Conservation (phyloP, 306 rosid genomes). For the Prunus armeniaca region DNA sequence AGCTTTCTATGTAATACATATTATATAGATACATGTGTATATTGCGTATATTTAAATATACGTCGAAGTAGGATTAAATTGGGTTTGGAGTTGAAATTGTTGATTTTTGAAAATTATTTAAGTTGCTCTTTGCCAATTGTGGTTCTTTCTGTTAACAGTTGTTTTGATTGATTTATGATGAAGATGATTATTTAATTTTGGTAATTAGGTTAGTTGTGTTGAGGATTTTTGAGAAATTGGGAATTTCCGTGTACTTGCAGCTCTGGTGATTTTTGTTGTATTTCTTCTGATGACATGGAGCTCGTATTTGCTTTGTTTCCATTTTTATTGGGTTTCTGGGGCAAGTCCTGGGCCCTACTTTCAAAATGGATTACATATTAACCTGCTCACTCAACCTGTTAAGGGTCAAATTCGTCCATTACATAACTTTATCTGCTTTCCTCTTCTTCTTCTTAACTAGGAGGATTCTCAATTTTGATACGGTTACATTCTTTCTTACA, state of each 20-base stretch:
- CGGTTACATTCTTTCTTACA: neutral
- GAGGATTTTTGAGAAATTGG: neutral
- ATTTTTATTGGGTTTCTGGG: neutral
- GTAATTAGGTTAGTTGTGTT: neutral
- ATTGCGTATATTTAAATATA: no score
- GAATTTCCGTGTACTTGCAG: neutral
- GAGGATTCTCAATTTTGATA: neutral
- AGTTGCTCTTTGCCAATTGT: neutral
- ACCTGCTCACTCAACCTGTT: neutral
- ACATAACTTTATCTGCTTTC: neutral
- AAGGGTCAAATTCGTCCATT: neutral
- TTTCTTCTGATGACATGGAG: no score
- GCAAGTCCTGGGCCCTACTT: neutral
- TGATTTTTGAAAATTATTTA: no score
- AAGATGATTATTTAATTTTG: neutral
- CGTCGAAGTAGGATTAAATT: no score
- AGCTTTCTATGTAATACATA: no score
- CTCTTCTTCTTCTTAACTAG: neutral
- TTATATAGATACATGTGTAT: no score
- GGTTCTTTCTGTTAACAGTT: neutral
- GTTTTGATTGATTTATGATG: neutral
- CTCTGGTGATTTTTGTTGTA: no score
- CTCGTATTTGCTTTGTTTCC: no score
- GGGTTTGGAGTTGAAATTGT: no score
- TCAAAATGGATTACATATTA: neutral